Evolutionary conservation across 73 alveolate species (phyloP).

Genomic region (Effrenium voratum): DNA sequence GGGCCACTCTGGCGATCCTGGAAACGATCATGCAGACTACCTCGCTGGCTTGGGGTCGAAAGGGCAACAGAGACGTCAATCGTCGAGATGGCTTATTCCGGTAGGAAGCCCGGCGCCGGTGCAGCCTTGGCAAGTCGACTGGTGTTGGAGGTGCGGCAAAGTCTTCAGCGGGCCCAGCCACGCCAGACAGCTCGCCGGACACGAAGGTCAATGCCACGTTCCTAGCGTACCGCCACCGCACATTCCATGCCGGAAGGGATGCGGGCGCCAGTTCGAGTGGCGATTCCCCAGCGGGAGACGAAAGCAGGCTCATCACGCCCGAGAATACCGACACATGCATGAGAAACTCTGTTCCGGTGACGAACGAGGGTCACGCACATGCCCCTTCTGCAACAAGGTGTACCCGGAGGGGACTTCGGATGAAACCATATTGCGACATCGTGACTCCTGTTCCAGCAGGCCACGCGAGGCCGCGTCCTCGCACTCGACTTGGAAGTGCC

Average conservation of each 20-base stretch:
- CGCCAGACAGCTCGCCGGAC: not conserved
- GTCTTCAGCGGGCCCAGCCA: not conserved
- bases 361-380: not conserved
- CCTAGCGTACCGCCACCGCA: too few species aligned
- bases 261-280: too few species aligned
- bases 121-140: not conserved
- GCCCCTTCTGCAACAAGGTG: not conserved
- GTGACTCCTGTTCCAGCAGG: not conserved
- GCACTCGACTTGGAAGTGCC: not conserved
- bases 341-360: not conserved
- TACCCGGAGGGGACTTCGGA: not conserved
- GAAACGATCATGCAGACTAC: not conserved
- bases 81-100: not conserved
- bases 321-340: not conserved
- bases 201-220: not conserved
- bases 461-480: not conserved
- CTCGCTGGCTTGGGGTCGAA: not conserved
- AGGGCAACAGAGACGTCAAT: not conserved
- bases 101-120: not conserved
- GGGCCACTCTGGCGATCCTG: not conserved
- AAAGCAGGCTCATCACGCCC: not conserved
- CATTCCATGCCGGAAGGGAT: too few species aligned
- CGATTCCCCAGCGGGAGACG: too few species aligned
- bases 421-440: not conserved
- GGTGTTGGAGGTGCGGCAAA: not conserved